Percentiles rank a stretch among this genome's conserved stretches.
These are phyloP conservation scores for Cetradonia linearis DNA, from an alignment of 495 filamentous ascomycete genomes.

Conservation along the genomic window DNA sequence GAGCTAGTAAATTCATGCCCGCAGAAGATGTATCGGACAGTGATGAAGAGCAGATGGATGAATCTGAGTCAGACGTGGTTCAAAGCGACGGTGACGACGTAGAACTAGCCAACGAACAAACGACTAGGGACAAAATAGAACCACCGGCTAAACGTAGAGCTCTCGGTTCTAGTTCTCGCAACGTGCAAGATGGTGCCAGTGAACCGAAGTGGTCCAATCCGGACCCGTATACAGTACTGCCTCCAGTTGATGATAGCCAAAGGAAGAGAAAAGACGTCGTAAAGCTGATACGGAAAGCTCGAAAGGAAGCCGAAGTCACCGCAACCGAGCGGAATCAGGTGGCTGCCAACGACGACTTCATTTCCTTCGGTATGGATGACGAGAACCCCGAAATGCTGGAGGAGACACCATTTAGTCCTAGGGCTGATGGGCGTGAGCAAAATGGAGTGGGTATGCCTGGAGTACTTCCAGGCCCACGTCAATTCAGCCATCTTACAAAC, in stretches of 20 bases:
- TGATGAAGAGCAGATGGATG: slow-evolving; percentile 60
- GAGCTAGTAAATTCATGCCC: slow-evolving; percentile 34
- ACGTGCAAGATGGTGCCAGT: slow-evolving; percentile 33
- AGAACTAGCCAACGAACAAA: slow-evolving; percentile 6
- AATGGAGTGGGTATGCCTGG: slow-evolving; percentile 20
- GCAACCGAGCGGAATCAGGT: slow-evolving; percentile 42
- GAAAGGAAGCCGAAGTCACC: slow-evolving; percentile 39
- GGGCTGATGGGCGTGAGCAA: slow-evolving; percentile 7
- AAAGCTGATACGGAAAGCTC: slow-evolving; percentile 76
- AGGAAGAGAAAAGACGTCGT: slow-evolving; percentile 73
- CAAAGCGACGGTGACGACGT: slow-evolving; percentile 27
- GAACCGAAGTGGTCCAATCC: slow-evolving; percentile 84
- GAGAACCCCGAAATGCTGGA: slow-evolving; percentile 30
- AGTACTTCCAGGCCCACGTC: slow-evolving; percentile 28
- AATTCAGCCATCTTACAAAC: slow-evolving; percentile 23
- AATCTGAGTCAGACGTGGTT: slow-evolving; percentile 39
- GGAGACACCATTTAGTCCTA: slow-evolving; percentile 2
- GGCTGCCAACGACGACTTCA: slow-evolving; percentile 65
- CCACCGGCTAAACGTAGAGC: slow-evolving; percentile 43
- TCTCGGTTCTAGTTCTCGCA: slow-evolving; percentile 36
- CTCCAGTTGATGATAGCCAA: slow-evolving; percentile 54
- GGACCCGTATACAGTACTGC: slow-evolving; percentile 77
- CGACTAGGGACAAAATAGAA: slow-evolving; percentile 9
- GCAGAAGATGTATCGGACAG: slow-evolving; percentile 59
- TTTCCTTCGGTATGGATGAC: slow-evolving; percentile 61